Base-by-base conservation (phyloP, 2,329 filamentous ascomycete species). In the Drechslerella dactyloides region DNA sequence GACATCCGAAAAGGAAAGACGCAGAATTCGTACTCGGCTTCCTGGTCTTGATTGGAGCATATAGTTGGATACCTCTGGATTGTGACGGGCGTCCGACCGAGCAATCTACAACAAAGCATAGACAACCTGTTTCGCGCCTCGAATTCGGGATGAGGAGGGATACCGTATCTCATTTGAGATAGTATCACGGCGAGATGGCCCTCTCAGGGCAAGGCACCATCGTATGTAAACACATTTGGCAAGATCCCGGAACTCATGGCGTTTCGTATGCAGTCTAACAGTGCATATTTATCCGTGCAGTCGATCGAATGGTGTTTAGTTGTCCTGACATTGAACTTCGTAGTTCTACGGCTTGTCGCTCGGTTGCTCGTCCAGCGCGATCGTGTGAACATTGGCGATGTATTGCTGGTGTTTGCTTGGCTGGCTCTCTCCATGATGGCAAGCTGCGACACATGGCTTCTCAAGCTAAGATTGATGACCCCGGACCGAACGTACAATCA, bases 161-260 rank as follows among this genome's bases (percentile, higher is more conserved):
- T 37, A 27, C 6, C 40, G 48, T 35, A 57, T 56, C 42, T 42
- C 60, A 46, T 54, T 30, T 42, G 48, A 50, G 68, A 72, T 72
- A 72, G 60, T 65, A 60, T 61, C 57, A 30, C 68, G 68, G 60
- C 60, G 68, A 65, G 68, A 72, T 72, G 68, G 68, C 68, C 68
- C 68, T 72, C 48, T 65, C 68, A 51, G 68, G 68, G 68, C 68
- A 72, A 61, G 68, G 68, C 55, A 72, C 68, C 60, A 72, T 72
- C 68, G 68, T 72, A 72, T 54, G 68, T 72, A 54, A 40, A 35
- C 23, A 6, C 1, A 50, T 15, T 13, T 21, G 8, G 3, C 8
- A 5, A 19, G n/a, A 15, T 42, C 13, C 17, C 42, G 15, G 24
- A n/a, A n/a, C n/a, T n/a, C 15, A 13, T 30, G 2, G 50, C 13